Percentiles rank a stretch among this genome's conserved stretches.
Evolutionary conservation across 208 protist genomes (phyloP).

Genomic region (Porcisia hertigi): DNA sequence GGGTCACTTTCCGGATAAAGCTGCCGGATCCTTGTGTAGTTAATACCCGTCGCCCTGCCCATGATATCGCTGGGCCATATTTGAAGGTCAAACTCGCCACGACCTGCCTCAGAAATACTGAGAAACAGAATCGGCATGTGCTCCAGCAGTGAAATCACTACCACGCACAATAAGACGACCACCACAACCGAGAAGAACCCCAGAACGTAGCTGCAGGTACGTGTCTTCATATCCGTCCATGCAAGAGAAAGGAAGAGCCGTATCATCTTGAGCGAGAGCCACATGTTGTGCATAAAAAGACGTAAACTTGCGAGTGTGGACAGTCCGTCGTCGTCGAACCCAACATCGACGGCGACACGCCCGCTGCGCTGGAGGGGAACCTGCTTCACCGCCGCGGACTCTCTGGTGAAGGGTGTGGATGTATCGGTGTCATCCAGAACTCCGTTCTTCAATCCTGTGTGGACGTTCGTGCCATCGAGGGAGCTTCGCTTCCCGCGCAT

Average conservation of each 20-base stretch:
- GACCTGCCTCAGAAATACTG: slow-evolving; percentile 45
- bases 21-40: slow-evolving; percentile 49
- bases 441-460: neutral
- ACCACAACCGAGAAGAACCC: slow-evolving; percentile 68
- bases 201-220: slow-evolving; percentile 64
- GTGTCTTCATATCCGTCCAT: slow-evolving; percentile 35
- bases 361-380: slow-evolving; percentile 7
- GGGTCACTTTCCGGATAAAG: slow-evolving; percentile 15
- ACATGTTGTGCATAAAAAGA: slow-evolving; percentile 23
- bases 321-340: slow-evolving; percentile 19
- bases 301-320: slow-evolving; percentile 11
- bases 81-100: slow-evolving; percentile 52
- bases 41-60: slow-evolving; percentile 33
- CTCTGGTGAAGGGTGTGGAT: neutral
- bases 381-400: neutral
- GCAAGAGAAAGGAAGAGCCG: slow-evolving; percentile 46
- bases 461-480: neutral
- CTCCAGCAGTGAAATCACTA: slow-evolving; percentile 61
- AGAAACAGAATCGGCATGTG: slow-evolving; percentile 75
- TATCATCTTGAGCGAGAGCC: slow-evolving; percentile 30
- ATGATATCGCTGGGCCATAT: slow-evolving; percentile 44
- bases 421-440: neutral
- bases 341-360: slow-evolving; percentile 29
- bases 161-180: slow-evolving; percentile 66
- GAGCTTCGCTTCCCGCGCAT: neutral